A percentile compares a stretch with the other conserved stretches of the same genome.
Evolutionary conservation across 31 red algal species (phyloP).

Genomic region (Asparagopsis taxiformis): DNA sequence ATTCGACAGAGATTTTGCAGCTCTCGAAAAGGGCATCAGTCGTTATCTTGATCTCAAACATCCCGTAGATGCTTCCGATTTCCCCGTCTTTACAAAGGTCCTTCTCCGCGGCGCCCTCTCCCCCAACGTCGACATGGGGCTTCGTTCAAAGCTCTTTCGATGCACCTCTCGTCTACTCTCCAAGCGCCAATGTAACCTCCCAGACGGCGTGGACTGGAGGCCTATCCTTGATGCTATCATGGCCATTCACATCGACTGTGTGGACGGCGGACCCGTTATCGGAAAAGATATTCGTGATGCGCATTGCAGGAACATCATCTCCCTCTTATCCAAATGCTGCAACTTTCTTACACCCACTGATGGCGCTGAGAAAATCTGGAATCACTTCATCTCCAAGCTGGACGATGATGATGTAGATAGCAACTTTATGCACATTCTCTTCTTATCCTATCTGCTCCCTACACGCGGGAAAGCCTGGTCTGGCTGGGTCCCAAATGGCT

Average conservation of each 20-base stretch:
- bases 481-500: constrained; percentile 67
- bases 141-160: constrained; percentile 77
- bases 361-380: constrained; percentile 65
- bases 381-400: constrained; percentile 39
- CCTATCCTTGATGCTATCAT: constrained; percentile 55
- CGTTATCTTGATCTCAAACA: constrained; percentile 83
- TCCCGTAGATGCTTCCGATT: constrained; percentile 36
- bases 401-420: constrained; percentile 22
- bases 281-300: constrained; percentile 88
- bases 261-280: constrained; percentile 69
- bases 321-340: constrained; percentile 46
- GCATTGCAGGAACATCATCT: constrained; percentile 75
- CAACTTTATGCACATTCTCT: constrained; percentile 51
- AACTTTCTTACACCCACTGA: constrained; percentile 35
- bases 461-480: constrained; percentile 53
- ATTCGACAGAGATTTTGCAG: constrained; percentile 73
- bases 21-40: constrained; percentile 75
- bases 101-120: constrained; percentile 68
- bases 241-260: constrained; percentile 71
- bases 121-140: constrained; percentile 63
- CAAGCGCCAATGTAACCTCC: constrained; percentile 59
- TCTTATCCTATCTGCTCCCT: constrained; percentile 54
- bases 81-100: constrained; percentile 27
- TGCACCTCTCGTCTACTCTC: constrained; percentile 40
- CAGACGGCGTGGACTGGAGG: constrained; percentile 67